These are phyloP conservation scores for Xylaria grammica DNA, from an alignment of 495 filamentous ascomycete genomes.

Conservation along the genomic window DNA sequence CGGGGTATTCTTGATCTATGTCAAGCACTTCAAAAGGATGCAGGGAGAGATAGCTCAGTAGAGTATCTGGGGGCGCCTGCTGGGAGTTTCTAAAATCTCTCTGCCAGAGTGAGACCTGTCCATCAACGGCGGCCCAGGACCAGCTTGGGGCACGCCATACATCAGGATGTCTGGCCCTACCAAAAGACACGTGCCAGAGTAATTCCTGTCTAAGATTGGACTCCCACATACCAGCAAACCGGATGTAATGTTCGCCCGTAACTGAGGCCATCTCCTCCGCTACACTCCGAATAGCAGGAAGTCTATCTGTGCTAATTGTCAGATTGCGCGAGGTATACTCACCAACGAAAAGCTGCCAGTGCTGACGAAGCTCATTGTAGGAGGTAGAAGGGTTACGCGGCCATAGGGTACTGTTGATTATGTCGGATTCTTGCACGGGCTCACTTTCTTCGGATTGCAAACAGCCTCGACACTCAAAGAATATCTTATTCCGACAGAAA, in stretches of 20 bases:
- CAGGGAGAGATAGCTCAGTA: neutral
- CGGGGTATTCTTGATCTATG: neutral
- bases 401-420: neutral
- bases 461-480: slow-evolving; percentile 33
- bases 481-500: slow-evolving; percentile 30
- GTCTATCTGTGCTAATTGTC: slow-evolving; percentile 24
- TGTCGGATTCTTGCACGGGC: neutral
- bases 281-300: slow-evolving; percentile 27
- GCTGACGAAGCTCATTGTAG: slow-evolving; percentile 5
- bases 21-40: slow-evolving; percentile 3
- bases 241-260: slow-evolving; percentile 18
- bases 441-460: slow-evolving; percentile 13
- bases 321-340: slow-evolving; percentile 20
- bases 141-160: slow-evolving; percentile 25
- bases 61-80: neutral
- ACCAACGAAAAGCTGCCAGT: slow-evolving; percentile 21
- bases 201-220: slow-evolving; percentile 13
- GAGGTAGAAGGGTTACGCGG: neutral
- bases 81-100: slow-evolving; percentile 6
- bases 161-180: neutral
- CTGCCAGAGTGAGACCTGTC: slow-evolving; percentile 7
- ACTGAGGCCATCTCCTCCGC: slow-evolving; percentile 21
- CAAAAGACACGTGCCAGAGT: slow-evolving; percentile 15
- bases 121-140: slow-evolving; percentile 26
- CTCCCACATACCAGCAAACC: slow-evolving; percentile 24